These are phyloP conservation scores for Aspergillus fumigatus DNA, from an alignment of 2,329 filamentous ascomycete genomes.

Conservation along the genomic window DNA sequence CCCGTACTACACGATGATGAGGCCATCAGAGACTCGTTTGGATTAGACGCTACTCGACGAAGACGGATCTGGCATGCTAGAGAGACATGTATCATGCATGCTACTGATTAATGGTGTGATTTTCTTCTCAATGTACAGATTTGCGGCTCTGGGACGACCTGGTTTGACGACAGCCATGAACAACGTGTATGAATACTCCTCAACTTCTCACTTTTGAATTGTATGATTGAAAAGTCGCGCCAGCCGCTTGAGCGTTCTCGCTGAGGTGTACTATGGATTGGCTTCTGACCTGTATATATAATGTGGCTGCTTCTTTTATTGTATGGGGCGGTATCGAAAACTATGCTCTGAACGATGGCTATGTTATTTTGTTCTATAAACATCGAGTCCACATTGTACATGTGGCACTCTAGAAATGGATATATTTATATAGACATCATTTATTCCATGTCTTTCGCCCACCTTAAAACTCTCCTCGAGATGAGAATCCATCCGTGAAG, in stretches of 20 bases:
- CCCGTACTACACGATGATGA: slow-evolving; percentile 23
- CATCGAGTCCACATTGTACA: background rate
- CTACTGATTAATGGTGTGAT: slow-evolving; percentile 22
- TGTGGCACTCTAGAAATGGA: background rate
- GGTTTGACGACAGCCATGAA: slow-evolving; percentile 3
- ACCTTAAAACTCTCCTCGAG: too few species aligned
- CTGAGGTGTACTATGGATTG: background rate
- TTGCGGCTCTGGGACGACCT: background rate
- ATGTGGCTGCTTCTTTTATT: background rate
- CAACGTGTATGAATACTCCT: background rate
- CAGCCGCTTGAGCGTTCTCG: background rate
- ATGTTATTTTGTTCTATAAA: background rate
- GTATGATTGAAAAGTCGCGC: background rate
- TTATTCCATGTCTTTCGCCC: background rate
- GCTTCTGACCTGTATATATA: background rate
- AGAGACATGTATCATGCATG: slow-evolving; percentile 43
- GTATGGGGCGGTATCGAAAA: background rate
- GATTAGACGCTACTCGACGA: slow-evolving; percentile 35
- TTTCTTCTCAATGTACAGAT: background rate
- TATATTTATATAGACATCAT: background rate
- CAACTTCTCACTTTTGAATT: background rate
- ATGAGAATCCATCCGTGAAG: too few species aligned
- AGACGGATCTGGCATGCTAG: slow-evolving; percentile 43
- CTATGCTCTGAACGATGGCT: background rate
- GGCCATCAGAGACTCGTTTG: slow-evolving; percentile 35